Base-by-base conservation (phyloP, 139 green algal species). In the Eudorina sp. region DNA sequence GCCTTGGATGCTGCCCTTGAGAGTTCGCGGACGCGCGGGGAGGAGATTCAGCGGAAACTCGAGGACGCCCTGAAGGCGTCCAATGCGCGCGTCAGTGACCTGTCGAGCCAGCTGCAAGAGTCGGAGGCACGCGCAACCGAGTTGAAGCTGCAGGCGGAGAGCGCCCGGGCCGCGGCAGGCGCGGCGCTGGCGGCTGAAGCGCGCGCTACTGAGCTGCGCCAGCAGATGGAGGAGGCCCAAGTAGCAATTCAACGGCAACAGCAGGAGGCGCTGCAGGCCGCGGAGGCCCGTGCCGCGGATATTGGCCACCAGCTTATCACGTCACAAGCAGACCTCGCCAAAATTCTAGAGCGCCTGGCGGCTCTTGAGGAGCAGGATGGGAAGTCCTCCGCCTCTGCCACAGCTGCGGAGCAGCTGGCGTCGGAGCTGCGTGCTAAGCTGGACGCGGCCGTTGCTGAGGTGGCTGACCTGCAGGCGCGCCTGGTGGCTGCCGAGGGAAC, bases 31-130 rank as follows among this genome's bases (percentile, higher is more conserved):
- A 4, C n/a, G 1, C 81, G 64, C 11, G 46, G 64, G 3, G 45
- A 51, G 46, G 64, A 87, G 43, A n/a, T 87, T 29, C 62, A 78
- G 81, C 27, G 13, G 45, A 31, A 87, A 31, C 64, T 87, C 2
- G 81, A 87, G 60, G 81, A 62, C 14, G 81, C 64, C 4, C 19
- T 78, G 27, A 48, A 23, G 81, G 34, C 31, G 11, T 53, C 81
- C 14, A 34, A n/a, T 1, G 64, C 31, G 11, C 75, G 75, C 4
- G 75, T 48, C 14, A 31, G 13, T 16, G 31, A 68, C 31, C 48
- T 83, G 29, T 34, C 48, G 21, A 14, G 21, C 6, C 48, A 83
- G 48, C 31, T 87, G 46, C 60, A 40, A n/a, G 62, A 31, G 0
- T 7, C 64, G 31, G 62, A 43, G 1, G 66, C 8, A 11, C 31